Base-by-base conservation (phyloP, 1,284 basidiomycete genomes). In the Ceratobasidium theobromae region DNA sequence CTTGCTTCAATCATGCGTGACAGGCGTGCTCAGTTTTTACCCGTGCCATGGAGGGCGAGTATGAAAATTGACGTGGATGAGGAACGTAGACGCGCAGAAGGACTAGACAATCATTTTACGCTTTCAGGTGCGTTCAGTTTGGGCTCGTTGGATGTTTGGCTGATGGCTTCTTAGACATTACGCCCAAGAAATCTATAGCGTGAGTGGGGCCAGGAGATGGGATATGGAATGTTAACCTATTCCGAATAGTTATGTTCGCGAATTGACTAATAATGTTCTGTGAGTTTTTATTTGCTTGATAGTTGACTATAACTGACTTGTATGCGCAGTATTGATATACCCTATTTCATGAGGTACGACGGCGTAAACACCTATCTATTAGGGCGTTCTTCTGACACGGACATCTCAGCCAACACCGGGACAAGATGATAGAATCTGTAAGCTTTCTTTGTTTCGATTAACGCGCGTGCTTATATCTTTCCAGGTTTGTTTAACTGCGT, bases 11-110 rank as follows among this genome's bases (percentile, higher is more conserved):
- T 82, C 48, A 78, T 80, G 69, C 73, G 79, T 9, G 72, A 78
- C 49, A 73, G 79, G 5, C 77, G 80, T 40, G 74, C 79, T 2
- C 80, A 81, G 69, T 78, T 84, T 33, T 72, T 84, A 2, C 83
- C 82, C 0, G 77, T 84, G 4, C 80, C 80, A 69, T 84, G 83
- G 83, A 74, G 82, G 28, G 78, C 81, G 1, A 78, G 74, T 6
- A 73, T 84, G 21, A 73, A 80, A 43, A 72, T 81, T 11, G 76
- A 76, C 33, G 73, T 78, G 18, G 75, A 77, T 21, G 75, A 77
- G 46, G 76, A 77, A 12, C 73, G 72, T n/a, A 77, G 79, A 64
- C 76, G 78, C 30, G 72, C 76, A 28, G 79, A 80, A 53, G 78
- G 76, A 8, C 73, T 79, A 66, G 77, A 79, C 70, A 81, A 82